Base-by-base conservation (phyloP, 768 basidiomycete genomes). In the Podaxis sp. region DNA sequence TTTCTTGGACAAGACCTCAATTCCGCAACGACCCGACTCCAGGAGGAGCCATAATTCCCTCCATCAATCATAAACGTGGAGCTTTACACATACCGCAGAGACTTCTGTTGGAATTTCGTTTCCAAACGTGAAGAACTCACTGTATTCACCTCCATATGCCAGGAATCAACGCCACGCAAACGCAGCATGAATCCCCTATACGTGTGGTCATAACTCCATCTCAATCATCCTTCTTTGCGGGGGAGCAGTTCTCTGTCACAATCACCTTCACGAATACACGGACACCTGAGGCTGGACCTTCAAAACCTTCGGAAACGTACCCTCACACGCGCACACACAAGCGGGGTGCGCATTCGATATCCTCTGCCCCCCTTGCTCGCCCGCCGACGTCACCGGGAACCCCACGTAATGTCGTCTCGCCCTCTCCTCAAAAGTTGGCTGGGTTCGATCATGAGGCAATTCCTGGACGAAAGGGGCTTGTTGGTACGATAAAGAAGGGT, bases 191-290 rank as follows among this genome's bases (percentile, higher is more conserved):
- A 40, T 51, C 36, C 46, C 57, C 63, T 11, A 29, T 93, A 4
- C 86, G 88, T 40, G 86, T 93, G 41, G 82, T 85, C 27, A 88
- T 91, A 22, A 83, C 84, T 0, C 96, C 96, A 1, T 81, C 90
- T 0, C 90, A 94, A 65, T 90, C 93, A 0, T 92, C 94, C 0
- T 98, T 90, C 76, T 98, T 96, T 72, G 93, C 96, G 0, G 96
- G 96, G 61, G 96, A 98, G 74, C 78, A 84, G 0, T 93, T 96
- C 74, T 80, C 87, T 2, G 93, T 92, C 12, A 89, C 86, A 3
- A 87, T 98, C 66, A 90, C 91, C 0, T 94, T 97, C 74, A 89
- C 90, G 55, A 97, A 96, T 72, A 88, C 87, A 3, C 85, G 85
- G 27, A 80, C 86, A 0, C 80, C 85, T 4, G 77, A 79, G 24